Percentiles rank a stretch among this genome's conserved stretches.
phyloP scores from a whole-genome alignment of 2,329 filamentous ascomycete genomes.

The Phaeosphaeria sp. region DNA sequence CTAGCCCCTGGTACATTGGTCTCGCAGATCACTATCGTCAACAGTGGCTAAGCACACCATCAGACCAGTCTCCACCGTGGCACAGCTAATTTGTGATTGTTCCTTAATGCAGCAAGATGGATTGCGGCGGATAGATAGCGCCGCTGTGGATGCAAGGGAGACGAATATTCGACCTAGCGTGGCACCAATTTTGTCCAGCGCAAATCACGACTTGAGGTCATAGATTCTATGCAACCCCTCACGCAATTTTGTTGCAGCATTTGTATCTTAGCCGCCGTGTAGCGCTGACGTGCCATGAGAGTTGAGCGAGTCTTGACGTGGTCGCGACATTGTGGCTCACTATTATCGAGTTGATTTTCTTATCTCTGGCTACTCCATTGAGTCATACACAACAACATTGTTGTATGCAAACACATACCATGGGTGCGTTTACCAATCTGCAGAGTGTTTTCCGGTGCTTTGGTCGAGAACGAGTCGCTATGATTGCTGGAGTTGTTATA shows the following conservation, averaged over 20 bases:
- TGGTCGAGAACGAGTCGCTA: no score
- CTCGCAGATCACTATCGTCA: neutral
- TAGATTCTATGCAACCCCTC: neutral
- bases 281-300: neutral
- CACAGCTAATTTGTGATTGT: neutral
- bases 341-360: no score
- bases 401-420: no score
- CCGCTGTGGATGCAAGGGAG: neutral
- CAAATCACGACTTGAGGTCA: neutral
- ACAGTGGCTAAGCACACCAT: slow-evolving; percentile 1
- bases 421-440: no score
- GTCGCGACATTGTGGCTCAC: neutral
- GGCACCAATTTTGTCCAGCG: neutral
- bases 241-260: neutral
- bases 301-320: neutral
- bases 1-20: neutral
- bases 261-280: neutral
- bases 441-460: no score
- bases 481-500: no score
- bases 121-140: slow-evolving; percentile 12
- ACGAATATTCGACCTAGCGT: neutral
- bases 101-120: slow-evolving; percentile 14
- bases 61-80: neutral
- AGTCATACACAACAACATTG: no score
- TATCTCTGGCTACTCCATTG: no score